Base-by-base conservation (phyloP, 1,139 yeast species). In the Blastobotrys arbuscula region DNA sequence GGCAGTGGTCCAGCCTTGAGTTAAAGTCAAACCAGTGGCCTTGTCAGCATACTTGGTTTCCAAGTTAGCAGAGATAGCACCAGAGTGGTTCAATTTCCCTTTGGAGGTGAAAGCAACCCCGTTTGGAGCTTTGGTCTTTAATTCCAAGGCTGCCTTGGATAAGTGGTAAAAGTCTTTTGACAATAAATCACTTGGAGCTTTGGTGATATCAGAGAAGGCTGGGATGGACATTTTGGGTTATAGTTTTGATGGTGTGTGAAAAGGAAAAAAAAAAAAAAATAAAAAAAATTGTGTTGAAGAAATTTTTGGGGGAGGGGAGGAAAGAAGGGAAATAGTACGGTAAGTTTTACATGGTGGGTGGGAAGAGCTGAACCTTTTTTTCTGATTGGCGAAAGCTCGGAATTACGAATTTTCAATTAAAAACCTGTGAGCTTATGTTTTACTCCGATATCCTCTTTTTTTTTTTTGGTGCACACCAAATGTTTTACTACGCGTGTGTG, bases 1-100 rank as follows among this genome's bases (percentile, higher is more conserved):
- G 71, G 95, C 84, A 62, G 95, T 87, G 76, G 89, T 84, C 97
- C 97, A 90, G 66, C 96, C 96, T 77, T 92, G 97, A 61, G 96
- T 88, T 67, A 92, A 76, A 59, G 97, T 82, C 67, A 92, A 77
- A 58, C 97, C 97, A 57, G 95, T 78, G 57, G 90, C 79, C 79
- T 89, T 89, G 81, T 94, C 98, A 56, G 86, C 75, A 78, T 84
- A 87, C 77, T 87, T 88, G 64, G 95, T 87, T 73, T 92, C 97
- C 54, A 92, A 76, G 65, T 86, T 81, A 62, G 96, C 96, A 58
- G 90, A 82, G 63, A 94, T 81, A 63, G 92, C 75, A 67, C 86
- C 84, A 66, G 82, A 86, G 53, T 72, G 71, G 66, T 82, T 78
- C 62, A 94, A 83, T 76, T 87, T 88, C 70, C 96, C 97, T 77